Evolutionary conservation across 345 rosid genomes (phyloP).

Genomic region (Acer saccharum): DNA sequence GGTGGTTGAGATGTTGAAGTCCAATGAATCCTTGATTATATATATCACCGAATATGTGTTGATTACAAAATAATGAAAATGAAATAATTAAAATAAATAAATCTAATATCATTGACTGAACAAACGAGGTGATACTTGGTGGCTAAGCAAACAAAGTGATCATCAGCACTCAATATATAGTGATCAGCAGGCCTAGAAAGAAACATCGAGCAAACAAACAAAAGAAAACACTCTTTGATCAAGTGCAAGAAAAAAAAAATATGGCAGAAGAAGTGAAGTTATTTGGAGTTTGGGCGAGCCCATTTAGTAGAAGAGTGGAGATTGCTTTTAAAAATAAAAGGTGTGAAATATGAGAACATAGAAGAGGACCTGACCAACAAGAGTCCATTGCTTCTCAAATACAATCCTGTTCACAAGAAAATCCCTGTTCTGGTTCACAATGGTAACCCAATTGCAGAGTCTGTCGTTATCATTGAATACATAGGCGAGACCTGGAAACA

Average conservation of each 20-base stretch:
- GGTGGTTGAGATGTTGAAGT: too few species aligned
- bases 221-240: too few species aligned
- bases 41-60: too few species aligned
- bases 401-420: constrained; percentile 53
- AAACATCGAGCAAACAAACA: too few species aligned
- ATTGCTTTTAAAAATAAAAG: constrained; percentile 54
- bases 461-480: constrained; percentile 53
- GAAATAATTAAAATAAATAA: too few species aligned
- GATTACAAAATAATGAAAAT: too few species aligned
- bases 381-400: constrained; percentile 45
- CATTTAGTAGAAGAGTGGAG: constrained; percentile 27
- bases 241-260: constrained; percentile 19
- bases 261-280: too few species aligned
- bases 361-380: constrained; percentile 51
- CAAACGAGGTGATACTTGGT: constrained; percentile 19
- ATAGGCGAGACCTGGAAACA: constrained; percentile 57
- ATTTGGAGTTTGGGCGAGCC: constrained; percentile 37
- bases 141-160: neutral
- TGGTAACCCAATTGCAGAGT: constrained; percentile 44
- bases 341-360: constrained; percentile 43
- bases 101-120: too few species aligned
- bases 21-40: too few species aligned
- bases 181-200: neutral
- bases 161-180: constrained; percentile 7
- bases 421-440: constrained; percentile 56